These are phyloP conservation scores for Calocybe cyanea DNA, from an alignment of 768 basidiomycete species.

Conservation along the genomic window DNA sequence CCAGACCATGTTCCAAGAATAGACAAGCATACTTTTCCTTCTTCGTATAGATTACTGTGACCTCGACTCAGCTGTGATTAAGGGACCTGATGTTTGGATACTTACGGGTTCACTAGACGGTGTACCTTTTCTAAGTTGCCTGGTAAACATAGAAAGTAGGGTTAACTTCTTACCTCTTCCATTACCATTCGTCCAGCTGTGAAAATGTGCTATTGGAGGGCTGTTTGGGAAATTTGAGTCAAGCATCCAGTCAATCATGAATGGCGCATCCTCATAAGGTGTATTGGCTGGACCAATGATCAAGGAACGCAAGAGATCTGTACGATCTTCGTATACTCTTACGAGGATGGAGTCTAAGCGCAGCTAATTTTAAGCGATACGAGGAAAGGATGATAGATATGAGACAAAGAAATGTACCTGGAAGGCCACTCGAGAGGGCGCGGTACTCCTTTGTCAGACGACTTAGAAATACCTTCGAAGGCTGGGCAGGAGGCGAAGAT, in stretches of 20 bases:
- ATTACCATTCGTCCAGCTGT: slow-evolving; percentile 93
- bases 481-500: slow-evolving; percentile 53
- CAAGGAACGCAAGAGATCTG: slow-evolving; percentile 80
- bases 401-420: slow-evolving; percentile 55
- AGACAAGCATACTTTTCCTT: slow-evolving; percentile 92
- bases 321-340: slow-evolving; percentile 85
- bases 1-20: slow-evolving; percentile 92
- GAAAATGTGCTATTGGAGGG: slow-evolving; percentile 86
- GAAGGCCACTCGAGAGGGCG: slow-evolving; percentile 72
- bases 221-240: slow-evolving; percentile 80
- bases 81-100: slow-evolving; percentile 8
- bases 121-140: slow-evolving; percentile 6
- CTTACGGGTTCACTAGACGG: slow-evolving; percentile 71
- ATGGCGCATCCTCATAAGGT: slow-evolving; percentile 93
- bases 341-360: slow-evolving; percentile 78
- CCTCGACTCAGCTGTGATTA: no score
- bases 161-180: slow-evolving; percentile 59
- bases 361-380: background rate
- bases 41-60: slow-evolving; percentile 83
- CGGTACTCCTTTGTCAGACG: slow-evolving; percentile 84
- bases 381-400: background rate
- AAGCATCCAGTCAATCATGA: slow-evolving; percentile 92
- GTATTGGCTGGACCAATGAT: slow-evolving; percentile 94
- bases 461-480: slow-evolving; percentile 68
- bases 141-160: slow-evolving; percentile 1